A percentile compares a stretch with the other conserved stretches of the same genome.
Evolutionary conservation across 495 filamentous ascomycete species (phyloP).

Genomic region (Neurospora sp.): DNA sequence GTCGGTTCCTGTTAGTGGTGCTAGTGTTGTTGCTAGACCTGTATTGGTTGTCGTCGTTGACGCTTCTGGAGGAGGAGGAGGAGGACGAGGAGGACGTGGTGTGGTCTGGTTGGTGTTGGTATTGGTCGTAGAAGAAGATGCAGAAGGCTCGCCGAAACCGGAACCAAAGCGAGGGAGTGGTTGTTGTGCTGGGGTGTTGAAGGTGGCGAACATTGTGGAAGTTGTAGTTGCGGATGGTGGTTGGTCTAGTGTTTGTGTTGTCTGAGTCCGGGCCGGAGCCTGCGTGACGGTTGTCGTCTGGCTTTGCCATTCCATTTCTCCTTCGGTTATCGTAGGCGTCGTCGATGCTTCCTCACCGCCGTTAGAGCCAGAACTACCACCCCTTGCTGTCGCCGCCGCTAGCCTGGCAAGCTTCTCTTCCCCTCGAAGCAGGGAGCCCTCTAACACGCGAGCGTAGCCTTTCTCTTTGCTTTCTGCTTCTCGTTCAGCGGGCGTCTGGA

Average conservation of each 20-base stretch:
- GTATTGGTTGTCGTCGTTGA: neutral
- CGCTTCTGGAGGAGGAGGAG: neutral
- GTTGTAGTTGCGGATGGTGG: neutral
- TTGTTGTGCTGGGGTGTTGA: neutral
- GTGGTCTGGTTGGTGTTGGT: neutral
- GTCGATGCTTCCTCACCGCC: neutral
- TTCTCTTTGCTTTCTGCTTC: constrained; percentile 59
- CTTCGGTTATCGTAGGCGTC: neutral
- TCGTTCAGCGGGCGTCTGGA: constrained; percentile 62
- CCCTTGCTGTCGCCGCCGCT: constrained; percentile 30
- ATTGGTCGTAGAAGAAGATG: neutral
- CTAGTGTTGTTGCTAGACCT: neutral
- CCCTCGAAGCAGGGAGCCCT: constrained; percentile 59
- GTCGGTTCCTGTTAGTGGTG: constrained; percentile 18
- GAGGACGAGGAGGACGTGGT: neutral
- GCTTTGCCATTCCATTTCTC: neutral
- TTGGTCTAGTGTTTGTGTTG: neutral
- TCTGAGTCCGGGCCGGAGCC: neutral
- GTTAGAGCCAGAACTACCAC: constrained; percentile 1
- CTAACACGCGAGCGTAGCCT: constrained; percentile 63
- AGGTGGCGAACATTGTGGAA: neutral
- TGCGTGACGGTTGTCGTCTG: neutral
- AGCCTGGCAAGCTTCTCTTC: constrained; percentile 63
- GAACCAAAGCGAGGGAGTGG: neutral
- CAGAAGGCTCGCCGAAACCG: neutral